Evolutionary conservation across 2,329 filamentous ascomycete genomes (phyloP), one percentile per base, ranked within the genome.

Genomic region (Aaosphaeria pasadenensis): DNA sequence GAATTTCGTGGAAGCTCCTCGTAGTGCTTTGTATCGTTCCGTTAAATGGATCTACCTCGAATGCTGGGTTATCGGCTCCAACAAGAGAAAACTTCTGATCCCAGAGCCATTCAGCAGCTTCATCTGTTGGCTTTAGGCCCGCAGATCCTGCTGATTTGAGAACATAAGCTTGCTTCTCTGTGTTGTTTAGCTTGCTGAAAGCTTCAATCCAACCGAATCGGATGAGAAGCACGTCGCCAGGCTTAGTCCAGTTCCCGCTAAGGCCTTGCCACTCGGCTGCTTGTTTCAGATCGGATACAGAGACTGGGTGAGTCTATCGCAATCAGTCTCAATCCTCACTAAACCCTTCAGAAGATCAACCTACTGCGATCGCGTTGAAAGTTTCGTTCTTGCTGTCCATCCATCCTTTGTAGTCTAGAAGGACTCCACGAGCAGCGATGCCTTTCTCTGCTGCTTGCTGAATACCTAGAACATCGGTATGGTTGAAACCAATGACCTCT

Each of bases 401-500:
- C 45, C 45, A 47, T 11, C 6, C 45, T 6, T 41, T 36, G 32
- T 43, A 47, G 30, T 44, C 45, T 7, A 47, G 31, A 29, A 47
- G 40, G 6, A 47, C 45, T 9, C 45, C 45, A 17, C 45, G 6
- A 28, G 40, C 45, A 7, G 40, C 39, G 29, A 47, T 47, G 5
- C 44, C 45, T 33, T 44, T 47, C 40, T 47, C 30, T 11, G 45
- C 45, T 11, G 45, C 45, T 42, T 47, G 45, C 30, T 47, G 45
- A 38, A 48, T 39, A 11, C 44, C 44, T 31, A 46, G 31, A 6
- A 48, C 46, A 6, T 35, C 35, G 11, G 41, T 48, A 28, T 29
- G 30, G 11, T 43, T 35, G 11, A 7, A 38, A 6, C 46, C 46
- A 31, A 48, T 31, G 30, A 48, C 42, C 17, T 24, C 17, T 6